Evolutionary conservation across 1,284 basidiomycete genomes (phyloP).

Genomic region (Cronartium ribicola): DNA sequence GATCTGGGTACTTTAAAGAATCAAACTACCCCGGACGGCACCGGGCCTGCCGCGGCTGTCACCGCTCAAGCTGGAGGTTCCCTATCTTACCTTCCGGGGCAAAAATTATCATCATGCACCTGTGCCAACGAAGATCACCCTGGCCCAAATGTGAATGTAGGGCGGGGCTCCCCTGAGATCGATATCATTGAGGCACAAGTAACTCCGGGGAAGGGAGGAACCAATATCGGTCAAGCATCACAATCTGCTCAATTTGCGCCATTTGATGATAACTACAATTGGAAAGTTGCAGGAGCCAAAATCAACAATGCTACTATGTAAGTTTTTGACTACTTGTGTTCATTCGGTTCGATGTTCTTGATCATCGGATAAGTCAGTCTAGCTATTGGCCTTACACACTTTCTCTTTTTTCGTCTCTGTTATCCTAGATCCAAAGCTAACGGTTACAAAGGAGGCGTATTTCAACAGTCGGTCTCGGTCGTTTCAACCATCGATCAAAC

Average conservation of each 20-base stretch:
- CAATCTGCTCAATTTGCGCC: constrained; percentile 72
- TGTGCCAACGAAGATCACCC: constrained; percentile 63
- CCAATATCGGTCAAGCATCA: constrained; percentile 61
- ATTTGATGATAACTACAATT: constrained; percentile 42
- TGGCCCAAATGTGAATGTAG: constrained; percentile 58
- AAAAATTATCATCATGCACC: constrained; percentile 58
- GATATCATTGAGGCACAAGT: constrained; percentile 65
- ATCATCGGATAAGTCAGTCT: constrained; percentile 1
- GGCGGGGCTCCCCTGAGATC: constrained; percentile 63
- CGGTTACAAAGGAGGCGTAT: constrained; percentile 68
- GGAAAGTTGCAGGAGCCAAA: constrained; percentile 6
- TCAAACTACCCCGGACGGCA: constrained; percentile 53
- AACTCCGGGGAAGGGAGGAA: constrained; percentile 46
- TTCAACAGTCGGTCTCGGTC: constrained; percentile 62
- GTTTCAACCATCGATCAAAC: constrained; percentile 47
- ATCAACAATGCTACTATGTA: constrained; percentile 14
- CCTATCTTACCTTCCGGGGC: constrained; percentile 51
- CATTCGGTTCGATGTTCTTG: constrained; percentile 48
- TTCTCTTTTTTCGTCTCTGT: background rate
- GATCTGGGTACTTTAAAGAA: constrained; percentile 59
- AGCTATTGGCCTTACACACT: background rate
- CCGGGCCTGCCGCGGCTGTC: constrained; percentile 24
- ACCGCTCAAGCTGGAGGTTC: constrained; percentile 25
- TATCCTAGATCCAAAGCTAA: constrained; percentile 58
- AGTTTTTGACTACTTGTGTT: constrained; percentile 58